Evolutionary conservation across 345 rosid genomes (phyloP).

Genomic region (Populus alba): DNA sequence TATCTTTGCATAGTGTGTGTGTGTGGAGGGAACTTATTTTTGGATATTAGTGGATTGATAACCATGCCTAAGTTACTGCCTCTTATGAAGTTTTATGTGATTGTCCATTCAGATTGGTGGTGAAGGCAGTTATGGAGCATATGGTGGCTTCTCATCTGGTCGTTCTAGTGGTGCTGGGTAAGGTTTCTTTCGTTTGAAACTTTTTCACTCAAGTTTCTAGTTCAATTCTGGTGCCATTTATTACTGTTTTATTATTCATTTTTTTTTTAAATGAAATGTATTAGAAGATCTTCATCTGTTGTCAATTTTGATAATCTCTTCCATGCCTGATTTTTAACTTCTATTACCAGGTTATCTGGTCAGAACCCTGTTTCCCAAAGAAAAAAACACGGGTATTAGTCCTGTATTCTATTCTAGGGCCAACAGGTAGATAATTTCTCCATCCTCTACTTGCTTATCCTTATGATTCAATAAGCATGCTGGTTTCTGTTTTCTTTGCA

Average conservation of each 20-base stretch:
- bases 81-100: background rate
- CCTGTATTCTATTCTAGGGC: conserved; percentile 2
- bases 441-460: background rate
- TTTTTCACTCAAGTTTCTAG: background rate
- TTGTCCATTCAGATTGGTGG: conserved; percentile 25
- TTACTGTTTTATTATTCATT: background rate
- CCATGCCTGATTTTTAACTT: conserved; percentile 14
- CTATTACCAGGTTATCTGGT: conserved; percentile 24
- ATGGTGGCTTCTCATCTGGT: conserved; percentile 35
- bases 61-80: background rate
- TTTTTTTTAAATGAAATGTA: conserved; percentile 1
- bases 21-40: background rate
- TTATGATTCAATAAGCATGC: conserved; percentile 8
- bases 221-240: background rate
- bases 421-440: conserved; percentile 16
- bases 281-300: background rate
- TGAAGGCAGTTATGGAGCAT: conserved; percentile 39
- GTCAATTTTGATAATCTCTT: background rate
- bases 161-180: conserved; percentile 40
- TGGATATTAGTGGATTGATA: background rate
- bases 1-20: background rate
- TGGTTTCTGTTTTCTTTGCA: conserved; percentile 2
- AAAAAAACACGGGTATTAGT: conserved; percentile 48
- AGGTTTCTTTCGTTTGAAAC: background rate
- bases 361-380: conserved; percentile 20